Base-by-base conservation (phyloP, 495 filamentous ascomycete species). In the Penicillium desertorum region DNA sequence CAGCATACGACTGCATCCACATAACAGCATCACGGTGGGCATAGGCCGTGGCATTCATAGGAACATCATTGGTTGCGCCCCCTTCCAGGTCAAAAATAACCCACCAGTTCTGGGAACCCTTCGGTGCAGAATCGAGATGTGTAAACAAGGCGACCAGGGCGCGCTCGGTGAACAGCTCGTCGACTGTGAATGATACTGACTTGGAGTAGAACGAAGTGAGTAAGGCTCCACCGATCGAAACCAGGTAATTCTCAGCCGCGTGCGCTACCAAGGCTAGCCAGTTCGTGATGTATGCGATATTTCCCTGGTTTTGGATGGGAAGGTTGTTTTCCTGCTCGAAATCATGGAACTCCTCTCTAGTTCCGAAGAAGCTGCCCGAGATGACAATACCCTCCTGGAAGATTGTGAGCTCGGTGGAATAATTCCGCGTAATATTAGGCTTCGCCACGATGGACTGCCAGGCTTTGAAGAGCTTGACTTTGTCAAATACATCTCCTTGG, bases 201-300 rank as follows among this genome's bases (percentile, higher is more conserved):
- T 78, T 76, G 49, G 78, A 58, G 51, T 80, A 79, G 59, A 81
- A 80, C 0, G 76, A 64, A 8, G 63, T 69, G 4, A 74, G 71
- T 16, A 72, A 57, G 12, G 60, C 65, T 5, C 68, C 69, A 8
- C 19, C 60, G 4, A 69, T 49, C 4, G 66, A 47, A 0, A 70
- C 50, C 5, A 63, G 47, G 12, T 63, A 29, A 29, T 80, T 75
- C 58, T 84, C 75, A 25, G 76, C 82, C 52, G 76, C 71, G 41
- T 80, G 69, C 0, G 69, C 67, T 1, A 83, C 56, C 36, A 80
- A 61, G 5, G 70, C 77, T 3, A 84, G 67, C 81, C 81, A 87
- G 67, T 83, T 76, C 32, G 78, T 75, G 19, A 83, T 45, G 17
- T 78, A 71, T 29, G 66, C 45, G 14, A 80, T 56, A 32, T 62